Percentiles rank a stretch among this genome's conserved stretches.
Conservation (phyloP, 2,329 filamentous ascomycete genomes). For the Blastomyces parvus region DNA sequence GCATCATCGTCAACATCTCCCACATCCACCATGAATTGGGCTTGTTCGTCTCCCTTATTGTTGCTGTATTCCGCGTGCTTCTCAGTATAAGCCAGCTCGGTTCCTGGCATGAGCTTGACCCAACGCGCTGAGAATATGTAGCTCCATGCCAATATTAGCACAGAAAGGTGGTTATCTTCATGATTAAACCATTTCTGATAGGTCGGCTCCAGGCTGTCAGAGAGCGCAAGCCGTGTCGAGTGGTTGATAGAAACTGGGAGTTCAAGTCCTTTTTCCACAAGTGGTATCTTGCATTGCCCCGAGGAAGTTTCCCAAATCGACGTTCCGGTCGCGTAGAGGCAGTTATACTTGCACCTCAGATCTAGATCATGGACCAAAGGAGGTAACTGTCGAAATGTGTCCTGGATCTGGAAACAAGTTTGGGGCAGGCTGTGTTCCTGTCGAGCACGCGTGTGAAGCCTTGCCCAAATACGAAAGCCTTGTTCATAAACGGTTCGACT, state of each 20-base stretch:
- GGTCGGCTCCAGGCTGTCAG: not conserved
- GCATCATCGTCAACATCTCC: not conserved
- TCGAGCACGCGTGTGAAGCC: not conserved
- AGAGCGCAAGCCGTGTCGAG: not conserved
- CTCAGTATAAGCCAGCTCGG: not conserved
- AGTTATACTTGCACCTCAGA: not conserved
- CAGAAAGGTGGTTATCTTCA: constrained; percentile 11
- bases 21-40: not conserved
- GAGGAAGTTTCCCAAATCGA: not conserved
- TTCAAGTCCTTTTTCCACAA: not conserved
- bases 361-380: not conserved
- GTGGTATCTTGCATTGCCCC: not conserved
- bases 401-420: not conserved
- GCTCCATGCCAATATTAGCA: constrained; percentile 13
- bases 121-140: constrained; percentile 12
- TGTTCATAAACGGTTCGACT: not conserved
- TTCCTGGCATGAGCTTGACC: constrained; percentile 11
- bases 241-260: not conserved
- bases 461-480: not conserved
- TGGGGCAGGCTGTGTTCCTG: not conserved
- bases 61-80: not conserved
- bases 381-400: not conserved
- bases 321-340: not conserved
- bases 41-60: not conserved
- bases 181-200: constrained; percentile 13